These are phyloP conservation scores for Nemania serpens DNA, from an alignment of 2,329 filamentous ascomycete genomes.

Conservation along the genomic window DNA sequence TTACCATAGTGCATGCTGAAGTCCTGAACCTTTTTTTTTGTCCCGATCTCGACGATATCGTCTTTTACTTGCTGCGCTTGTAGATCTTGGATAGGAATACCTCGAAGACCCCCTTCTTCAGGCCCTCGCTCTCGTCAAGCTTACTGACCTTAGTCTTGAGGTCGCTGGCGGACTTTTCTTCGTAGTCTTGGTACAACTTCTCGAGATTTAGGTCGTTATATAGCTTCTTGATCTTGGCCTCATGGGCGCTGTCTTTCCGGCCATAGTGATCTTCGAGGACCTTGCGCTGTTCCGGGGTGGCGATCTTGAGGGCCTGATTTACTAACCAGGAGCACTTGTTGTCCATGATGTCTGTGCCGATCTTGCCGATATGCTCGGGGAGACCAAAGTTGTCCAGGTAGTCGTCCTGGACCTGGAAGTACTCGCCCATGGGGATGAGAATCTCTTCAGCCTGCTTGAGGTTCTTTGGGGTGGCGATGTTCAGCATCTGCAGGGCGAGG, in stretches of 20 bases:
- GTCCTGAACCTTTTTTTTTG: not conserved
- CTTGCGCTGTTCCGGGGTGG: slow-evolving; percentile 82
- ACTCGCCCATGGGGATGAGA: slow-evolving; percentile 95
- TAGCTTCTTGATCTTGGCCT: slow-evolving; percentile 85
- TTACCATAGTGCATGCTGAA: not conserved
- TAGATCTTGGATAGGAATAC: slow-evolving; percentile 95
- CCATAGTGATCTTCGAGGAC: slow-evolving; percentile 93
- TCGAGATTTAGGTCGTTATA: slow-evolving; percentile 86
- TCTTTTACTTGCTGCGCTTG: slow-evolving; percentile 85
- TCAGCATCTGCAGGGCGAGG: slow-evolving; percentile 82
- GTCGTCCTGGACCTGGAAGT: slow-evolving; percentile 99
- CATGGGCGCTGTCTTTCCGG: slow-evolving; percentile 81
- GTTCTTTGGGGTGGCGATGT: slow-evolving; percentile 84
- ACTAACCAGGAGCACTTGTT: slow-evolving; percentile 99
- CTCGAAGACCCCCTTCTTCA: slow-evolving; percentile 91
- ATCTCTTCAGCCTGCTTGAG: slow-evolving; percentile 88
- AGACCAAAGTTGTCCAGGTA: slow-evolving; percentile 98
- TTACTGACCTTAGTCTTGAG: slow-evolving; percentile 74
- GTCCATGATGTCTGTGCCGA: slow-evolving; percentile 97
- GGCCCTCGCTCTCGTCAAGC: slow-evolving; percentile 82
- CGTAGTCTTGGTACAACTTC: slow-evolving; percentile 82
- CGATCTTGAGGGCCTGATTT: slow-evolving; percentile 86
- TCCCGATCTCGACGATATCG: too few relatives aligned
- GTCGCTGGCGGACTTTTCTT: slow-evolving; percentile 83
- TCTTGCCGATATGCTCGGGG: slow-evolving; percentile 93